These are phyloP conservation scores for Trichosporon sp. DNA, from an alignment of 1,284 basidiomycete genomes.

Conservation along the genomic window DNA sequence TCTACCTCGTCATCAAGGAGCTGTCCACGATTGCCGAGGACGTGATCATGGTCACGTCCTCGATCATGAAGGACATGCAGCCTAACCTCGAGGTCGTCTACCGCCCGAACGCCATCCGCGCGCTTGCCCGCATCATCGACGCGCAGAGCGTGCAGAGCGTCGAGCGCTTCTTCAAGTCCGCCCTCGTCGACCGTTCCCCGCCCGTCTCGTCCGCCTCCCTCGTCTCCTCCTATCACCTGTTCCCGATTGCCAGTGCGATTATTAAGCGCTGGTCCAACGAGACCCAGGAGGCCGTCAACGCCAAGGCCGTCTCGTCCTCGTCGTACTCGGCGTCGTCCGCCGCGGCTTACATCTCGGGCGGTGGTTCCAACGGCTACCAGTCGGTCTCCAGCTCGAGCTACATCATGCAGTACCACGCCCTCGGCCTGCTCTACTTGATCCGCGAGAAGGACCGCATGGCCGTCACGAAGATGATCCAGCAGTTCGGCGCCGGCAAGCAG, in stretches of 20 bases:
- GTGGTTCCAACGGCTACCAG: slow-evolving; percentile 58
- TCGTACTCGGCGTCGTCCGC: slow-evolving; percentile 44
- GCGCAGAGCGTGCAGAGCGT: slow-evolving; percentile 75
- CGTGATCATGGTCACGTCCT: slow-evolving; percentile 99
- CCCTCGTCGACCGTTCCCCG: slow-evolving; percentile 94
- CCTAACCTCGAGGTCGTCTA: slow-evolving; percentile 98
- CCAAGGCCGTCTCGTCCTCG: slow-evolving; percentile 67
- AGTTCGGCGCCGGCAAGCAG: slow-evolving; percentile 73
- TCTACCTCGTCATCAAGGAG: slow-evolving; percentile 98
- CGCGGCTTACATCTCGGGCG: slow-evolving; percentile 57
- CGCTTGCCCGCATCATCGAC: slow-evolving; percentile 94
- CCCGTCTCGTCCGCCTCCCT: slow-evolving; percentile 94
- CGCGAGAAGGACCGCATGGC: slow-evolving; percentile 98
- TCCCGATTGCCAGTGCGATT: slow-evolving; percentile 86
- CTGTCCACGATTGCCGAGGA: slow-evolving; percentile 93
- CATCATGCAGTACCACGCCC: slow-evolving; percentile 95
- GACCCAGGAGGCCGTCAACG: slow-evolving; percentile 90
- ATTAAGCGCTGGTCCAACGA: slow-evolving; percentile 99
- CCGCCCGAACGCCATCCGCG: slow-evolving; percentile 94
- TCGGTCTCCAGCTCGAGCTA: slow-evolving; percentile 79
- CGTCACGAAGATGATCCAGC: slow-evolving; percentile 98
- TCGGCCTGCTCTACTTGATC: slow-evolving; percentile 90
- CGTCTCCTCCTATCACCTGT: slow-evolving; percentile 95
- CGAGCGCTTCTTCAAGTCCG: slow-evolving; percentile 98
- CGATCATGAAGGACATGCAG: slow-evolving; percentile 99